Base-by-base conservation (phyloP, 495 filamentous ascomycete genomes). In the Aspergillus diversus region DNA sequence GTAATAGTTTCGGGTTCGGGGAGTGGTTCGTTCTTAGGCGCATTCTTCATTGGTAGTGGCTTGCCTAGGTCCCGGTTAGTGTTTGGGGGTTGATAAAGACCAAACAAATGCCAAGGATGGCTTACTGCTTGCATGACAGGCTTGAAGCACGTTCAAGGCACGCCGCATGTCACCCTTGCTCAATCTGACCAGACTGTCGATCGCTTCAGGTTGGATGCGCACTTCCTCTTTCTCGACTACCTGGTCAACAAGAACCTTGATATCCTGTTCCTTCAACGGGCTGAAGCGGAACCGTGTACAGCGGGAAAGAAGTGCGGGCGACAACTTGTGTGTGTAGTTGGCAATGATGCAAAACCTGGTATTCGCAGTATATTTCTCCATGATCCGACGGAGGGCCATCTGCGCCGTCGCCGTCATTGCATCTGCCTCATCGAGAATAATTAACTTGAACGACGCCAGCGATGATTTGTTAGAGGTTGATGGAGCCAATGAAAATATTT, bases 311-410 rank as follows among this genome's bases (percentile, higher is more conserved):
- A 99, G 81, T 0, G 95, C 95, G 0, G 95, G 93, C 6, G 91
- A 93, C n/a, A 99, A 87, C 74, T 98, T 99, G 79, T 99, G 95
- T 34, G 95, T 96, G 73, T 99, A 99, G 75, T 99, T 99, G 67
- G 96, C 96, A 61, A 99, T 97, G 68, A 99, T 92, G 77, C 94
- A 97, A 77, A 99, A 99, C 55, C 95, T 85, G 0, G 95, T 97
- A 78, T 99, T 98, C 61, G 93, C 92, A 0, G 95, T 99, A 77
- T 98, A 99, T 75, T 96, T 95, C 72, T 99, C 95, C 96, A 99
- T 99, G 60, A 99, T 99, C 48, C 95, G 80, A 64, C 95, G 87
- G 33, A 99, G 83, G 0, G 95, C 95, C 93, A 98, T 99, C 72
- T 99, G 95, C 15, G 95, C 95, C 0, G 93, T 92, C 21, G 90